These are phyloP conservation scores for Gynostemma pentaphyllum DNA, from an alignment of 306 rosid genomes.

Conservation along the genomic window DNA sequence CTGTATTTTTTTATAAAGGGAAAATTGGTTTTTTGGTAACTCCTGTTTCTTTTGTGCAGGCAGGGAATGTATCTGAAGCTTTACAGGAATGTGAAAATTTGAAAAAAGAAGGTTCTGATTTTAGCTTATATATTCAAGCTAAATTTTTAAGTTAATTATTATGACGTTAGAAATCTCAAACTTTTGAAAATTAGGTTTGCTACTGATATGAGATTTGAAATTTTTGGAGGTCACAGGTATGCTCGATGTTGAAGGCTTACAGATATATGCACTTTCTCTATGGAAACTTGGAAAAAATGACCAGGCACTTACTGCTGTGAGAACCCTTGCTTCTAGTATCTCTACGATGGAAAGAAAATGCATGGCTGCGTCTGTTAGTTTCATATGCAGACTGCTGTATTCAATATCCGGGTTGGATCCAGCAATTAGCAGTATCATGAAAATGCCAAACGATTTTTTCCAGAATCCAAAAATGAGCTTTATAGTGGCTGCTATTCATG, in stretches of 20 bases:
- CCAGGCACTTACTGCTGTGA: conserved; percentile 47
- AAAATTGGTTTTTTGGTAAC: not conserved
- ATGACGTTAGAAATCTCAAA: conserved; percentile 8
- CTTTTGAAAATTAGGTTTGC: not conserved
- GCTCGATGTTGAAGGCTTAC: conserved; percentile 64
- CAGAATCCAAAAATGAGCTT: conserved; percentile 62
- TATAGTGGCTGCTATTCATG: conserved; percentile 66
- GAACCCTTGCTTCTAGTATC: conserved; percentile 40
- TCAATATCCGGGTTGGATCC: conserved; percentile 57
- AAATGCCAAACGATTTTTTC: conserved; percentile 69
- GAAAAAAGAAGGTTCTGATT: conserved; percentile 54
- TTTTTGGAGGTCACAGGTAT: conserved; percentile 34
- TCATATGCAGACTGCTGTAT: conserved; percentile 63
- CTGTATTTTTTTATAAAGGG: not conserved
- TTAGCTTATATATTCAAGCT: not conserved
- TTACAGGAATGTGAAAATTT: conserved; percentile 70
- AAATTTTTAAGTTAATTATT: not conserved
- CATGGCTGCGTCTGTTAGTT: conserved; percentile 43
- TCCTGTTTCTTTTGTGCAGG: conserved; percentile 34
- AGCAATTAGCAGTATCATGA: conserved; percentile 38
- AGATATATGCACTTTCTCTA: conserved; percentile 63
- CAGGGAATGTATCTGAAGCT: conserved; percentile 67
- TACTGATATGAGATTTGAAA: conserved; percentile 13
- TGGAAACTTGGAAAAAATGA: conserved; percentile 71
- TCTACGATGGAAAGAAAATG: conserved; percentile 42